A percentile compares a stretch with the other conserved stretches of the same genome.
Conservation (phyloP, 225 moss, liverwort and hornwort species). For the Antitrichia curtipendula region DNA sequence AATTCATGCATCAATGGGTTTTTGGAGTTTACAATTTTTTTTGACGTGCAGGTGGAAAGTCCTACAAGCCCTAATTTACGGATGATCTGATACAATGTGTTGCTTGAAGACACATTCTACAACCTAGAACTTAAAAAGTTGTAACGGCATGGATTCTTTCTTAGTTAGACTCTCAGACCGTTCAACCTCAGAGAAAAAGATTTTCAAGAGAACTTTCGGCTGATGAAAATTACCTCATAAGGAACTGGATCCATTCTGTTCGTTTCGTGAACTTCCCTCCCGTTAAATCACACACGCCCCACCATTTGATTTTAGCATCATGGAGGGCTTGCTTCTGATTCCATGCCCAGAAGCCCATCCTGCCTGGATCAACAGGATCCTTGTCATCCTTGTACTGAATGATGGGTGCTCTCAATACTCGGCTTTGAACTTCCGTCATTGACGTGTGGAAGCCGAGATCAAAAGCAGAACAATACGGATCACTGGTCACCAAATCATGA, state of each 20-base stretch:
- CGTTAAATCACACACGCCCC: constrained; percentile 27
- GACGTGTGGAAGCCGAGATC: constrained; percentile 14
- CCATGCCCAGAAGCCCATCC: constrained; percentile 37
- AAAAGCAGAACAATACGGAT: constrained; percentile 22
- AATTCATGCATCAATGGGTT: neutral
- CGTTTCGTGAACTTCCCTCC: constrained; percentile 16
- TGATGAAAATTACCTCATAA: neutral
- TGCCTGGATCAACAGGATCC: constrained; percentile 19
- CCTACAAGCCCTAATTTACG: neutral
- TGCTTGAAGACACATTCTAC: neutral
- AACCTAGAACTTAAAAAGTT: neutral
- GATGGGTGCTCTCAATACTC: constrained; percentile 23
- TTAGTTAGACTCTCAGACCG: neutral
- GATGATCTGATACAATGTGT: neutral
- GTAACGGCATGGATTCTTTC: neutral
- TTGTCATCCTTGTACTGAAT: constrained; percentile 13
- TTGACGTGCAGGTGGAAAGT: neutral
- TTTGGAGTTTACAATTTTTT: neutral
- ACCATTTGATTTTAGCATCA: constrained; percentile 24
- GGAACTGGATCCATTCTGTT: constrained; percentile 12
- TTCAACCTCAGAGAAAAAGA: neutral
- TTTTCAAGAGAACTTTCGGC: neutral
- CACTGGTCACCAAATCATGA: neutral
- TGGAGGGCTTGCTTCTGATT: constrained; percentile 20
- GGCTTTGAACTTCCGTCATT: constrained; percentile 31